These are phyloP conservation scores for slime mould (Dictyostelium discoideum) DNA, from an alignment of 78 protist genomes.

Conservation along the genomic window dicty_2.7 NC_007089.4:671001-671500, in stretches of 20 bases:
- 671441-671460: background rate
- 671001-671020: background rate
- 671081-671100: slow-evolving; percentile 1
- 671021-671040: background rate
- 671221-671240: background rate
- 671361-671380: background rate
- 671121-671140: slow-evolving; percentile 38
- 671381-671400: background rate
- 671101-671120: slow-evolving; percentile 48
- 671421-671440: background rate
- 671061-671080: background rate
- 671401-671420: background rate
- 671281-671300: background rate
- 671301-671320: background rate
- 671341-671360: background rate
- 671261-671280: background rate
- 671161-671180: background rate
- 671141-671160: background rate
- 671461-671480: background rate
- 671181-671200: background rate
- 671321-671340: background rate
- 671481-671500: slow-evolving; percentile 53
- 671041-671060: background rate
- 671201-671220: background rate
- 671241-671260: background rate